Percentiles rank a stretch among this genome's conserved stretches.
These are phyloP conservation scores for Lasiosphaeria hispida DNA, from an alignment of 495 filamentous ascomycete genomes.

Conservation along the genomic window DNA sequence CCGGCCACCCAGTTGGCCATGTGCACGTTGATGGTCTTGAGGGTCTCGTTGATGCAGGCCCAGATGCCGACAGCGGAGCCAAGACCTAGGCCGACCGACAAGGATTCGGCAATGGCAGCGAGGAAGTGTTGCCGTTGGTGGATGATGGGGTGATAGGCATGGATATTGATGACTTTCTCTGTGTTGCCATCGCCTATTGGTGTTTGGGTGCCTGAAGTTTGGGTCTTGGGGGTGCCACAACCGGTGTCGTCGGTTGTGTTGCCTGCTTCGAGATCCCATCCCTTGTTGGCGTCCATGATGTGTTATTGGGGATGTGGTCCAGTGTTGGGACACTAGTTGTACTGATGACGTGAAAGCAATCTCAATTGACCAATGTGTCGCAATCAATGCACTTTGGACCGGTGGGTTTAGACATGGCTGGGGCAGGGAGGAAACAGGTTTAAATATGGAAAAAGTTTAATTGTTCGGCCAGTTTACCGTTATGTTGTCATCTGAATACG, in stretches of 20 bases:
- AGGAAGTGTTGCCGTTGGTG: slow-evolving; percentile 1
- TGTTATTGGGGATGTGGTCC: no score
- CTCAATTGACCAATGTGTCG: no score
- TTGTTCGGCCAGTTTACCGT: no score
- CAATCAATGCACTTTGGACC: no score
- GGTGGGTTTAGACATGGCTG: no score
- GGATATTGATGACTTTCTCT: neutral
- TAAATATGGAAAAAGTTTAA: no score
- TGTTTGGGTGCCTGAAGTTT: neutral
- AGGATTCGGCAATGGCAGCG: neutral
- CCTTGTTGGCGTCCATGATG: neutral
- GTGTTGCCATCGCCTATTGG: neutral
- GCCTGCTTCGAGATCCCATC: neutral
- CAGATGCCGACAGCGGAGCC: slow-evolving; percentile 8
- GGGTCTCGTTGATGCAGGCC: neutral
- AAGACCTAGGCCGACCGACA: slow-evolving; percentile 1
- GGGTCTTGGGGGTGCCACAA: neutral
- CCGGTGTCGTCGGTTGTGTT: neutral
- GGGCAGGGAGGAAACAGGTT: no score
- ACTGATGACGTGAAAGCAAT: no score
- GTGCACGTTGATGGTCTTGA: neutral
- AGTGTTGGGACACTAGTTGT: no score
- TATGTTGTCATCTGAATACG: no score
- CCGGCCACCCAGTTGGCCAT: neutral
- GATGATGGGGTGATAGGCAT: neutral